Percentiles rank a stretch among this genome's conserved stretches.
Evolutionary conservation across 73 alveolate genomes (phyloP).

Genomic region (Tetrahymena elliotti): DNA sequence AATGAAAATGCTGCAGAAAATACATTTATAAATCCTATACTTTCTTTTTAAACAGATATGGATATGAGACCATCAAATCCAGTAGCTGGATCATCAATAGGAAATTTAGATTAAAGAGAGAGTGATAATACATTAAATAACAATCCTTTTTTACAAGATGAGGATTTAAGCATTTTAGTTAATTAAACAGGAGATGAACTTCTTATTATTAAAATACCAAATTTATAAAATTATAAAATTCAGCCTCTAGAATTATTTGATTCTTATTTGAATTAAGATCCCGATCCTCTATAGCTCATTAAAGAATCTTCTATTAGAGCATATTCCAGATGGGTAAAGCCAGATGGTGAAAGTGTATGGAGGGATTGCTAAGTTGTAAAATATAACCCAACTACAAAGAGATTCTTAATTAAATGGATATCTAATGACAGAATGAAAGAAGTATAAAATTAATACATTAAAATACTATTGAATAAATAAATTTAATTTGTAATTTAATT

Average conservation of each 20-base stretch:
- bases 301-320: not conserved
- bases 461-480: no score
- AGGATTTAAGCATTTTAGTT: not conserved
- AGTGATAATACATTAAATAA: not conserved
- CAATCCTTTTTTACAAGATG: not conserved
- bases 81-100: not conserved
- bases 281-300: not conserved
- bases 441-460: not conserved
- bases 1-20: not conserved
- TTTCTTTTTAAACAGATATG: not conserved
- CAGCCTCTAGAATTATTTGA: not conserved
- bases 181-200: not conserved
- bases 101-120: not conserved
- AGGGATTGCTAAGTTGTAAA: not conserved
- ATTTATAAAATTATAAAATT: not conserved
- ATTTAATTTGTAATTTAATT: no score
- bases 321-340: not conserved
- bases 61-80: not conserved
- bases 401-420: not conserved
- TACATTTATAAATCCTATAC: not conserved
- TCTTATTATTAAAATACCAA: not conserved
- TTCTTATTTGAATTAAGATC: not conserved
- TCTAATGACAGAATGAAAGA: not conserved
- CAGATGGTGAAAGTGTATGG: not conserved
- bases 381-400: not conserved